Evolutionary conservation across 768 basidiomycete species (phyloP).

Genomic region (Fomitopsis pulvina): DNA sequence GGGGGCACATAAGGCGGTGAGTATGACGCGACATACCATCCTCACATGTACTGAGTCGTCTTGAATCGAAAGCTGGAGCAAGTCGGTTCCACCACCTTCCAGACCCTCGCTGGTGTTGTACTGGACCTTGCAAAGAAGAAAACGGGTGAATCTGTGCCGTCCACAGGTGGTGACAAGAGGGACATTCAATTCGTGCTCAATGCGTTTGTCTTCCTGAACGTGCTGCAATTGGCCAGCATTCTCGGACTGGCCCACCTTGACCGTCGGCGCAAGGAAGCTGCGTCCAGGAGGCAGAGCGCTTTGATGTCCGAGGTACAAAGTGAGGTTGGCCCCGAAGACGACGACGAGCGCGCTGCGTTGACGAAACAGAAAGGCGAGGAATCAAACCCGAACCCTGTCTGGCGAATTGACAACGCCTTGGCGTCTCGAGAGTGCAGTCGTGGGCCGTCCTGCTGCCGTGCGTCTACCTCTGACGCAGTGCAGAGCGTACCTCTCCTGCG

Average conservation of each 20-base stretch:
- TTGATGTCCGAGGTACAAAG: conserved; percentile 7
- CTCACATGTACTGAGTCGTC: neutral
- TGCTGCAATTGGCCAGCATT: conserved; percentile 48
- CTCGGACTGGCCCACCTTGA: conserved; percentile 44
- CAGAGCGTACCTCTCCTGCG: conserved; percentile 19
- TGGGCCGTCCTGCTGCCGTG: conserved; percentile 6
- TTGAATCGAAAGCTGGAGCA: conserved; percentile 54
- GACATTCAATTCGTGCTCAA: conserved; percentile 46
- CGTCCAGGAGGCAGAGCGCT: conserved; percentile 11
- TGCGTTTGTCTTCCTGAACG: conserved; percentile 49
- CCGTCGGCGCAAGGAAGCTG: conserved; percentile 28
- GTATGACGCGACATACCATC: conserved; percentile 14
- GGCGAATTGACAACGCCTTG: conserved; percentile 6
- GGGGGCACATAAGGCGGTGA: conserved; percentile 72
- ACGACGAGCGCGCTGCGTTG: conserved; percentile 9
- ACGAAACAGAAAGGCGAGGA: conserved; percentile 5
- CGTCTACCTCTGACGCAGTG: conserved; percentile 12
- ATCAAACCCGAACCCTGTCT: conserved; percentile 8
- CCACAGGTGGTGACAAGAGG: conserved; percentile 14
- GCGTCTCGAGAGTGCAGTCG: conserved; percentile 5
- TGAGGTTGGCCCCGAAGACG: conserved; percentile 7
- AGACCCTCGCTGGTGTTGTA: conserved; percentile 64
- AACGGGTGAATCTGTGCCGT: conserved; percentile 1
- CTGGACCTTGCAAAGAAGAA: conserved; percentile 43
- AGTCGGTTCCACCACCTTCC: conserved; percentile 64